These are phyloP conservation scores for Brassica hybrid DNA, from an alignment of 441 rosid species.

Conservation along the genomic window DNA sequence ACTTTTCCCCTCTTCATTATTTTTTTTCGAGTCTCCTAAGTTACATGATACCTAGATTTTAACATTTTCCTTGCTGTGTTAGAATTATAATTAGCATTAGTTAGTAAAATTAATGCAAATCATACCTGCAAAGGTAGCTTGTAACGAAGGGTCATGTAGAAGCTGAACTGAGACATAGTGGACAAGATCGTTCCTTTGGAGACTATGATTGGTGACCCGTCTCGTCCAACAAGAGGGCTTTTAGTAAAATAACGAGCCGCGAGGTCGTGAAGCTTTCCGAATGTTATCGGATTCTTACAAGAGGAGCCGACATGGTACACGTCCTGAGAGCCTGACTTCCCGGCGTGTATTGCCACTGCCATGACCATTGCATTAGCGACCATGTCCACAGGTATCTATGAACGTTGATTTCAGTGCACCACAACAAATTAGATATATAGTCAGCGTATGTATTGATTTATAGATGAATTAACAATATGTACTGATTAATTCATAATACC, in stretches of 20 bases:
- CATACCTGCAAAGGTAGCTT: constrained; percentile 65
- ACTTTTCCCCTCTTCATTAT: neutral
- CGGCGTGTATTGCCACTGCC: constrained; percentile 61
- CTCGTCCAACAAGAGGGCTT: constrained; percentile 76
- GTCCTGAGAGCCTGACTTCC: constrained; percentile 33
- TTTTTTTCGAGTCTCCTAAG: neutral
- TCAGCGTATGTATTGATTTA: neutral
- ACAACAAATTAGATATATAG: neutral
- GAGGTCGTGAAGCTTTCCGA: constrained; percentile 53
- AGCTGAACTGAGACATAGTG: constrained; percentile 70
- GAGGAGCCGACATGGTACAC: constrained; percentile 87
- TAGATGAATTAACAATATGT: neutral
- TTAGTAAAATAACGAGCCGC: constrained; percentile 57
- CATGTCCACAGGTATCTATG: constrained; percentile 73
- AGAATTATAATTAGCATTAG: neutral
- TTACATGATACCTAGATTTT: neutral
- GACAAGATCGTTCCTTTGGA: constrained; percentile 55
- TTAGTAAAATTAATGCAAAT: neutral
- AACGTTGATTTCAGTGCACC: neutral
- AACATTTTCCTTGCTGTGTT: neutral
- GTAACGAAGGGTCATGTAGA: constrained; percentile 76
- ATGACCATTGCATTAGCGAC: constrained; percentile 78
- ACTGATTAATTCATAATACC: neutral
- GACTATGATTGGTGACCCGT: constrained; percentile 73
- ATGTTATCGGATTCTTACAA: constrained; percentile 54